phyloP scores from a whole-genome alignment of 1,139 yeast species.

The Suhomyces coccinellae region DNA sequence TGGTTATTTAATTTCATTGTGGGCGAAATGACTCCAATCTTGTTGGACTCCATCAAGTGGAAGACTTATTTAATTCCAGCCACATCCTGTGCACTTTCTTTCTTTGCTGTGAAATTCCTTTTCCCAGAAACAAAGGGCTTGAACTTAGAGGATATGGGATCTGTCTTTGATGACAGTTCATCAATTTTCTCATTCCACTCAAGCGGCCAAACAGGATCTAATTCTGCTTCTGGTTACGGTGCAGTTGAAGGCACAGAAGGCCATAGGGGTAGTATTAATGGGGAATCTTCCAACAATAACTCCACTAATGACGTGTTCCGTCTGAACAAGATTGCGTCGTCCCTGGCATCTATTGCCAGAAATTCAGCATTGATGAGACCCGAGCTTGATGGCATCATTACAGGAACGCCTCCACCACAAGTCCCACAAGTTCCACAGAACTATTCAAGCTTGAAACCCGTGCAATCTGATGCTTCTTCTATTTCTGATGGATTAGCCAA shows the following conservation, averaged over 20 bases:
- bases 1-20: constrained; percentile 95
- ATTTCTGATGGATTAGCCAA: constrained; percentile 7
- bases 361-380: constrained; percentile 36
- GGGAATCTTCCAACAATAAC: constrained; percentile 12
- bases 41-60: constrained; percentile 78
- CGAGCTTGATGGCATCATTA: constrained; percentile 35
- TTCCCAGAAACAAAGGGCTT: constrained; percentile 93
- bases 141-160: constrained; percentile 81
- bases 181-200: constrained; percentile 49
- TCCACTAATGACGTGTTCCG: constrained; percentile 22
- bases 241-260: constrained; percentile 14
- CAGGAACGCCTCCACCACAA: constrained; percentile 29
- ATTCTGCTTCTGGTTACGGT: constrained; percentile 19
- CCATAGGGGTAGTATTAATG: constrained; percentile 23
- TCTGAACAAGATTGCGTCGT: constrained; percentile 19
- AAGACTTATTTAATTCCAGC: constrained; percentile 81
- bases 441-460: constrained; percentile 20
- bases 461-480: constrained; percentile 24
- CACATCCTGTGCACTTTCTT: constrained; percentile 67
- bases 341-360: constrained; percentile 44
- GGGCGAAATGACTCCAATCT: constrained; percentile 86
- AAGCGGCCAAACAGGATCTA: constrained; percentile 18
- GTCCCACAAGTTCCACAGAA: constrained; percentile 11
- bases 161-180: constrained; percentile 34
- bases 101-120: constrained; percentile 61